Percentiles rank a stretch among this genome's conserved stretches.
Evolutionary conservation across 345 rosid genomes (phyloP).

Genomic region (Citrus sp.): DNA sequence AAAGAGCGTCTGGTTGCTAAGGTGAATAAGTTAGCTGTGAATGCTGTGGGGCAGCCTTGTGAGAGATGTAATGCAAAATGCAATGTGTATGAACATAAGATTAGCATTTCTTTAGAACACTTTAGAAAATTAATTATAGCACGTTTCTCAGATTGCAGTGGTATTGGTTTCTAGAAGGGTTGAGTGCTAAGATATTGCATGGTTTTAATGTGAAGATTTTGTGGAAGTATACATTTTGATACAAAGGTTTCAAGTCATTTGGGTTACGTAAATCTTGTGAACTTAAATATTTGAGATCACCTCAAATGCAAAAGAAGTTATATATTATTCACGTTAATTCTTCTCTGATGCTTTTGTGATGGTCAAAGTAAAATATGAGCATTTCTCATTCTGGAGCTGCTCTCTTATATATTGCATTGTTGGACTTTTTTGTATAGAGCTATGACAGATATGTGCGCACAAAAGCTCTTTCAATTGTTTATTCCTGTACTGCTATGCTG

Average conservation of each 20-base stretch:
- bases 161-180: neutral
- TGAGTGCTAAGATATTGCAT: neutral
- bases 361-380: constrained; percentile 1
- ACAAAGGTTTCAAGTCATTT: neutral
- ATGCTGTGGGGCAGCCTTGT: neutral
- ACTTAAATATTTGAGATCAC: neutral
- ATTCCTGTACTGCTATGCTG: constrained; percentile 72
- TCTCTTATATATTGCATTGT: constrained; percentile 4
- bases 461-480: constrained; percentile 79
- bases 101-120: neutral
- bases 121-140: neutral
- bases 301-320: neutral
- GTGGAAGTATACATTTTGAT: neutral
- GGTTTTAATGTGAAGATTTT: neutral
- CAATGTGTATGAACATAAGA: neutral
- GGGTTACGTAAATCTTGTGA: neutral
- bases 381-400: constrained; percentile 7
- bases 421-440: constrained; percentile 42
- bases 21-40: constrained; percentile 1
- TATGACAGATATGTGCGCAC: constrained; percentile 64
- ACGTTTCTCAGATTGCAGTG: neutral
- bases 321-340: neutral
- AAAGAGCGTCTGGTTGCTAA: neutral
- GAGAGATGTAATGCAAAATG: neutral
- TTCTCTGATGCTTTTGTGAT: neutral